phyloP scores from a whole-genome alignment of 805 yeast genomes.

The Danielozyma ontarioensis region DNA sequence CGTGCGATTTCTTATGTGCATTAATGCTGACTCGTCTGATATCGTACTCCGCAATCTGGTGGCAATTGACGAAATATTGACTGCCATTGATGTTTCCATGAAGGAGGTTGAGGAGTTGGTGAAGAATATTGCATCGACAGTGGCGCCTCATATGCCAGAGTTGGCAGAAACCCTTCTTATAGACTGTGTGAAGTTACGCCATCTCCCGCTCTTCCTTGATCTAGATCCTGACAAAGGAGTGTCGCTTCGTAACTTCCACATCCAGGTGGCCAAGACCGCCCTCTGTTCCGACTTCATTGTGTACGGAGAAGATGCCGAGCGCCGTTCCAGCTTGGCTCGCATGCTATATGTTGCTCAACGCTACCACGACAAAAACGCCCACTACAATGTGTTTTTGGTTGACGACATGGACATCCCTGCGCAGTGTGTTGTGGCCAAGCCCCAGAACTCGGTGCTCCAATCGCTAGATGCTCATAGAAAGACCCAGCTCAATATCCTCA shows the following conservation, averaged over 20 bases:
- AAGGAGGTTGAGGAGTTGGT: conserved; percentile 22
- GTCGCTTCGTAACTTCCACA: conserved; percentile 76
- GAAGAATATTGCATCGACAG: conserved; percentile 13
- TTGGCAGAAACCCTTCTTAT: conserved; percentile 23
- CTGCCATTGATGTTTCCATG: conserved; percentile 41
- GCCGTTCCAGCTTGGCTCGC: conserved; percentile 20
- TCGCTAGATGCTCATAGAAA: conserved; percentile 9
- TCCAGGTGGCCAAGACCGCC: conserved; percentile 79
- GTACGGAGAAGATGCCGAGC: conserved; percentile 35
- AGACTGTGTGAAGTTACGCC: conserved; percentile 40
- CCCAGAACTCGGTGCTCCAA: conserved; percentile 5
- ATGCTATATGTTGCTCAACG: conserved; percentile 35
- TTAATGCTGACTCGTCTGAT: conserved; percentile 11
- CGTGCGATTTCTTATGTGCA: conserved; percentile 38
- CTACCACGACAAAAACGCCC: conserved; percentile 3
- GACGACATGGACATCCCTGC: conserved; percentile 5
- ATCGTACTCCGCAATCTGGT: conserved; percentile 49
- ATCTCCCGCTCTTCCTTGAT: conserved; percentile 50
- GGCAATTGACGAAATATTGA: conserved; percentile 48
- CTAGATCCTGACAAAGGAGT: conserved; percentile 71
- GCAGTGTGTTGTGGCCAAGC: conserved; percentile 7
- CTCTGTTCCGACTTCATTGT: conserved; percentile 69
- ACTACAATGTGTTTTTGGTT: conserved; percentile 18
- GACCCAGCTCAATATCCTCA: conserved; percentile 12
- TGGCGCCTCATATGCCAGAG: conserved; percentile 6